A percentile compares a stretch with the other conserved stretches of the same genome.
Conservation (phyloP, 352 stramenopile genomes). For the Phytophthora chlamydospora region DNA sequence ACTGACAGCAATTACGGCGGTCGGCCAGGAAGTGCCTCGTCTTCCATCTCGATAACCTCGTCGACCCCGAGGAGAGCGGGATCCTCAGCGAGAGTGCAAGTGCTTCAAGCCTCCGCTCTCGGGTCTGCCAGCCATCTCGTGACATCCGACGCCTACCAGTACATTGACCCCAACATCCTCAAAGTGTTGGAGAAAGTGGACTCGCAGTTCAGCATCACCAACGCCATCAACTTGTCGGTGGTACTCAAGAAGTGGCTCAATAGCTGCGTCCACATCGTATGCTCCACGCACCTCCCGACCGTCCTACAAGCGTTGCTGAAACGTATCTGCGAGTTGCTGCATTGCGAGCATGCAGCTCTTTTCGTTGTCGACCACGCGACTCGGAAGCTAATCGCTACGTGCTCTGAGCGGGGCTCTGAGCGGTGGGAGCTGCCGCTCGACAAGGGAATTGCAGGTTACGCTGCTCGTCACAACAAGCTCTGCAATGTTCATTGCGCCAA, state of each 20-base stretch:
- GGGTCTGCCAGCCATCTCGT: slow-evolving; percentile 35
- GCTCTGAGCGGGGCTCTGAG: slow-evolving; percentile 48
- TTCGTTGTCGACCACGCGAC: slow-evolving; percentile 61
- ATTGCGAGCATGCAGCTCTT: slow-evolving; percentile 73
- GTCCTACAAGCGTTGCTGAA: slow-evolving; percentile 52
- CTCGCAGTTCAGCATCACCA: slow-evolving; percentile 86
- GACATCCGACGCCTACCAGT: slow-evolving; percentile 57
- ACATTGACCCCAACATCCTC: slow-evolving; percentile 82
- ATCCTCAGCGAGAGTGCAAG: slow-evolving; percentile 19
- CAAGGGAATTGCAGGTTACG: slow-evolving; percentile 70
- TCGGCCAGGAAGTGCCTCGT: slow-evolving; percentile 27
- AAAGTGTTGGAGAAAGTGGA: slow-evolving; percentile 86
- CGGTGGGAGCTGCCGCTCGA: slow-evolving; percentile 72
- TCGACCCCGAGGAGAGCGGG: slow-evolving; percentile 17
- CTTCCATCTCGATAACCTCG: slow-evolving; percentile 24
- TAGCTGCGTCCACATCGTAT: slow-evolving; percentile 62
- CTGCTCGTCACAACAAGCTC: slow-evolving; percentile 54
- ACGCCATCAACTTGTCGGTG: slow-evolving; percentile 67
- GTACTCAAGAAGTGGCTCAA: slow-evolving; percentile 84
- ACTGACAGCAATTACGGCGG: slow-evolving; percentile 10
- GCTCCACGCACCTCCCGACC: slow-evolving; percentile 51
- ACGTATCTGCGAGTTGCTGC: slow-evolving; percentile 62
- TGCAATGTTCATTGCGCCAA: slow-evolving; percentile 73
- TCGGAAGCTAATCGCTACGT: slow-evolving; percentile 43
- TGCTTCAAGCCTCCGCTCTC: slow-evolving; percentile 7